Conservation (phyloP, 352 stramenopile genomes). For the Phytophthora capsici region DNA sequence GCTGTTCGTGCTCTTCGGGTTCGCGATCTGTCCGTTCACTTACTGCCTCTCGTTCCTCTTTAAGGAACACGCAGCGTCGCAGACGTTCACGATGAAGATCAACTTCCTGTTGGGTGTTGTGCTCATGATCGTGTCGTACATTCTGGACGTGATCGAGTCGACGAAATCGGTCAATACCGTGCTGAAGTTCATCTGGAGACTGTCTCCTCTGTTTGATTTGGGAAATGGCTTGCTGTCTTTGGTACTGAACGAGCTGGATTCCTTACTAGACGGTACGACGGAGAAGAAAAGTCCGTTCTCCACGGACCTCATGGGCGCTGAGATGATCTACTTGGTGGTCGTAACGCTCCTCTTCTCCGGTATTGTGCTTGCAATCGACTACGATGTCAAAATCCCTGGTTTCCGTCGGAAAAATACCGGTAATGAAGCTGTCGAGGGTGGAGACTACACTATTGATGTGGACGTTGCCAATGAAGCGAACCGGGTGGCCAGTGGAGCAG, state of each 20-base stretch:
- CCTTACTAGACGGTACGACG: slow-evolving; percentile 20
- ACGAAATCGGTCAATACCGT: slow-evolving; percentile 48
- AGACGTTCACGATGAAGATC: slow-evolving; percentile 63
- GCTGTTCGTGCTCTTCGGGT: slow-evolving; percentile 54
- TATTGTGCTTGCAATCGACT: slow-evolving; percentile 41
- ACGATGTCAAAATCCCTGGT: slow-evolving; percentile 14
- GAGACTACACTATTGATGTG: slow-evolving; percentile 37
- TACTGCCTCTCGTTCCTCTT: slow-evolving; percentile 66
- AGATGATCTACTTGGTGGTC: slow-evolving; percentile 52
- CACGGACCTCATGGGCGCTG: slow-evolving; percentile 54
- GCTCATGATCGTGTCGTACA: slow-evolving; percentile 57
- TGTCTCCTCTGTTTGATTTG: slow-evolving; percentile 58
- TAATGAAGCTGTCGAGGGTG: background rate
- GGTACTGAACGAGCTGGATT: slow-evolving; percentile 40
- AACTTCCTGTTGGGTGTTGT: slow-evolving; percentile 61
- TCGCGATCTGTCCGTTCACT: slow-evolving; percentile 54
- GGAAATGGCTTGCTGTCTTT: slow-evolving; percentile 44
- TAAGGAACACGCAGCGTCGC: slow-evolving; percentile 50
- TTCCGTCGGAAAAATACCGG: background rate
- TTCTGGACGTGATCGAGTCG: slow-evolving; percentile 44
- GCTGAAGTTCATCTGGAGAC: slow-evolving; percentile 63
- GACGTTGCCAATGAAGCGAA: slow-evolving; percentile 39
- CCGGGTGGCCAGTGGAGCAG: slow-evolving; percentile 27
- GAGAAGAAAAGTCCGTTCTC: slow-evolving; percentile 52
- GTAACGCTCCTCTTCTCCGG: slow-evolving; percentile 22